These are phyloP conservation scores for Eutreptiella sp. DNA, from an alignment of 208 protist genomes.

Conservation along the genomic window DNA sequence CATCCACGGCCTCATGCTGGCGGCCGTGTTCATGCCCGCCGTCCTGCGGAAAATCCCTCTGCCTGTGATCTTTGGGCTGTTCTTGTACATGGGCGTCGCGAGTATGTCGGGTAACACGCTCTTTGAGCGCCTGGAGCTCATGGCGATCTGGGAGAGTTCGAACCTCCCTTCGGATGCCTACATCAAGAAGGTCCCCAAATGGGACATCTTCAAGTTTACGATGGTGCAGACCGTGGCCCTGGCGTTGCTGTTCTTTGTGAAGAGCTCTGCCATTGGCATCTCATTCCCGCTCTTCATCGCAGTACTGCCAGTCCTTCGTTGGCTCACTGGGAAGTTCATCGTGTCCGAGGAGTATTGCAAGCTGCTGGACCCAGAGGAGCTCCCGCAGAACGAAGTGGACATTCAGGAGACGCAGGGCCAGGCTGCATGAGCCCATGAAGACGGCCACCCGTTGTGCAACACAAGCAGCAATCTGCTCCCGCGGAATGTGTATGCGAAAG, in stretches of 20 bases:
- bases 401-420: no score
- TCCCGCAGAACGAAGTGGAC: no score
- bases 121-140: constrained; percentile 25
- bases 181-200: background rate
- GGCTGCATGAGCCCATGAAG: no score
- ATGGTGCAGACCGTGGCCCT: background rate
- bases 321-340: no score
- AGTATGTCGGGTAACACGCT: constrained; percentile 35
- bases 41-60: constrained; percentile 5
- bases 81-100: constrained; percentile 38
- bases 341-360: no score
- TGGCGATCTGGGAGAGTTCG: background rate
- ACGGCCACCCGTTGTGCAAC: no score
- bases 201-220: background rate
- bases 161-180: background rate
- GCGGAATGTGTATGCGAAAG: no score
- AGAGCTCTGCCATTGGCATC: background rate
- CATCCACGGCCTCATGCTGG: constrained; percentile 25
- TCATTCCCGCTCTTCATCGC: constrained; percentile 1
- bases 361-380: no score
- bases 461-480: no score
- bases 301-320: no score
- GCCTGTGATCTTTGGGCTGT: constrained; percentile 27
- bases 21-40: constrained; percentile 3
- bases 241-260: background rate